These are phyloP conservation scores for Sphaerosporella brunnea DNA, from an alignment of 495 filamentous ascomycete species.

Conservation along the genomic window DNA sequence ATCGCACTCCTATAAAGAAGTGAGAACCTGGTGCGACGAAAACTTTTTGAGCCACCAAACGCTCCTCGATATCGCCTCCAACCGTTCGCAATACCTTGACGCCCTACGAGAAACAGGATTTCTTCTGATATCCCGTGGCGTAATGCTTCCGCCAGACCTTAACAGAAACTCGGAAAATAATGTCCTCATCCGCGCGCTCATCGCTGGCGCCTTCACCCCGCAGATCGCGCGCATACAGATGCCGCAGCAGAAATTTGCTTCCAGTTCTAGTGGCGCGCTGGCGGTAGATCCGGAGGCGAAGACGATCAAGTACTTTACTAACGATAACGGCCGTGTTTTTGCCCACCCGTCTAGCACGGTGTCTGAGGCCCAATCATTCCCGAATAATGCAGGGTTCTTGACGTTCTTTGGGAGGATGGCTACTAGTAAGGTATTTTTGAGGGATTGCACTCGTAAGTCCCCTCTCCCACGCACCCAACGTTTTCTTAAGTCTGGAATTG, in stretches of 20 bases:
- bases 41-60: constrained; percentile 76
- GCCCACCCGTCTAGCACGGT: constrained; percentile 75
- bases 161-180: constrained; percentile 34
- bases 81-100: constrained; percentile 65
- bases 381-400: constrained; percentile 50
- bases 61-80: constrained; percentile 71
- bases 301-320: constrained; percentile 78
- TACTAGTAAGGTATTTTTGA: constrained; percentile 29
- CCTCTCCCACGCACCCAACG: background rate
- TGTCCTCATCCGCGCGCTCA: constrained; percentile 60
- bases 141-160: constrained; percentile 15
- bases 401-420: constrained; percentile 80
- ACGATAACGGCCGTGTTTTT: constrained; percentile 75
- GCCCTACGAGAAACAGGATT: constrained; percentile 77
- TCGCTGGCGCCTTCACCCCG: constrained; percentile 81
- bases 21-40: constrained; percentile 65
- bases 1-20: constrained; percentile 39
- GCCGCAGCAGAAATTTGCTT: constrained; percentile 86
- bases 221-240: constrained; percentile 80
- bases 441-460: constrained; percentile 37
- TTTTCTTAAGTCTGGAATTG: background rate
- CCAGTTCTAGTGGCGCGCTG: constrained; percentile 65
- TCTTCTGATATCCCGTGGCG: constrained; percentile 25
- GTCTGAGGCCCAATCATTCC: constrained; percentile 61
- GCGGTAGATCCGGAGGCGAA: constrained; percentile 83